Evolutionary conservation across 495 filamentous ascomycete species (phyloP), one percentile per base, ranked within the genome.

Genomic region (Trypethelium eluteriae): DNA sequence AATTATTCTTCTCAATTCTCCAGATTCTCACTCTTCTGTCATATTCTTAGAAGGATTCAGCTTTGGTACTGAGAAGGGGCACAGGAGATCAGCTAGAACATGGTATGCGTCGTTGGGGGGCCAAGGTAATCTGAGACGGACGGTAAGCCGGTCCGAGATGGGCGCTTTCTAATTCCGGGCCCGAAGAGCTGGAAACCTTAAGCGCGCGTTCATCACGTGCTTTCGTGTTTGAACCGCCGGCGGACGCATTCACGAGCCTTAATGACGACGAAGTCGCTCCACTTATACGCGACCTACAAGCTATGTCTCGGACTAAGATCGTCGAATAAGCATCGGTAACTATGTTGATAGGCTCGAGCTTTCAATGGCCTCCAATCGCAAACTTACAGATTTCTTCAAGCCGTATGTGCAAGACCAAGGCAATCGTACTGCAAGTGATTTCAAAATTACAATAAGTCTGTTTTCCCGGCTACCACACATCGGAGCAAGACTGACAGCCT

Each of bases 351-450:
- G 14, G 11, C 6, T 18, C 34, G 5, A 18, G 25, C 3, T 14
- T 10, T 10, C 32, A 36, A 59, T 59, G 53, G 32, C 53, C 53
- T 36, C 53, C 14, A 59, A 36, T 59, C 53, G 53, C 5, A 59
- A 59, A 59, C 36, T 59, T 18, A 59, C 53, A 7, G 53, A 59
- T 14, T 59, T 59, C 14, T 59, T 59, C 53, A 59, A 59, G 53
- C 53, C 53, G 6, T 59, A 59, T 14, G 18, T 59, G 32, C 53
- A 59, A 18, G 53, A 36, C 32, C 53, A 59, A 10, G 32, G 32
- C 32, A 59, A 59, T 5, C 53, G 25, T 32, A 36, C 7, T 10
- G 53, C 53, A 36, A 59, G 5, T 36, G 53, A 59, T 59, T 59
- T n/a, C 32, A 18, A 59, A 14, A 59, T 59, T 36, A 59, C 53